Conservation (phyloP, 441 rosid genomes). For the Flueggea neowawraea region DNA sequence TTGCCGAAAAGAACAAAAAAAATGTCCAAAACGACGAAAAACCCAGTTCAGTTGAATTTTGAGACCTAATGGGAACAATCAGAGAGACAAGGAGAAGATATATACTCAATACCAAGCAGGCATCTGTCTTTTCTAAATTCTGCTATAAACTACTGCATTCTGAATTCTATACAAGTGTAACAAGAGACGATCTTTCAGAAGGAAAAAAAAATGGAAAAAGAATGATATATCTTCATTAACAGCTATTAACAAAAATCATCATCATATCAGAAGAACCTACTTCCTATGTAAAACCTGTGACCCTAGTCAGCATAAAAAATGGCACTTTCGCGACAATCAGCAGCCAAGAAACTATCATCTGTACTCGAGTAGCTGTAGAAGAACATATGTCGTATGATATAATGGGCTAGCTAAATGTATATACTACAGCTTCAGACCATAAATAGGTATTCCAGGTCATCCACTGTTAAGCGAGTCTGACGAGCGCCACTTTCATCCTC, state of each 20-base stretch:
- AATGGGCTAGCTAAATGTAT: conserved; percentile 18
- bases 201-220: neutral
- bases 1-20: no score
- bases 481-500: conserved; percentile 74
- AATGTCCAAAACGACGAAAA: no score
- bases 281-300: conserved; percentile 4
- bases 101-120: no score
- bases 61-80: no score
- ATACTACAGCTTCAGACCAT: conserved; percentile 45
- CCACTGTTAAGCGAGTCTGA: conserved; percentile 79
- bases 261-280: conserved; percentile 5
- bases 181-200: neutral
- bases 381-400: conserved; percentile 21
- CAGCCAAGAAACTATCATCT: conserved; percentile 21
- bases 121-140: no score
- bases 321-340: conserved; percentile 5
- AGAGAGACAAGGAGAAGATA: no score
- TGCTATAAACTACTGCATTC: no score
- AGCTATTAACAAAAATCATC: conserved; percentile 14
- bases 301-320: conserved; percentile 9
- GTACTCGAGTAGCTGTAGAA: conserved; percentile 15
- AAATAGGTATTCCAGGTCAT: conserved; percentile 80
- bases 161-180: no score
- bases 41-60: no score
- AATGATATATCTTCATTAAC: conserved; percentile 10